phyloP scores from a whole-genome alignment of 2,329 filamentous ascomycete species.

The Ophiostoma sp. region DNA sequence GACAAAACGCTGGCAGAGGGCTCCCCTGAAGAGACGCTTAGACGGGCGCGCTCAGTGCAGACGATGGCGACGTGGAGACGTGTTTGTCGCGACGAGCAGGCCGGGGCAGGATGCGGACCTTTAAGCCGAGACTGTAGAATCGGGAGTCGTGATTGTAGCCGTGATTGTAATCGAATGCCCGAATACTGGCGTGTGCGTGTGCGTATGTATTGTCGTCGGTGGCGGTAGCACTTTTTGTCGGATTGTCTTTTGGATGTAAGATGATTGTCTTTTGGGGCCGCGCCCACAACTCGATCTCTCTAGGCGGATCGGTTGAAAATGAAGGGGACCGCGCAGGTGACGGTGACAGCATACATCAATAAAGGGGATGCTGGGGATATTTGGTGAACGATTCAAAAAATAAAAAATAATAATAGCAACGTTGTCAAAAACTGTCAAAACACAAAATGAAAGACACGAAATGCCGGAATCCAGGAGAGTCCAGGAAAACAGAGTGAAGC shows the following conservation, averaged over 20 bases:
- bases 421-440: background rate
- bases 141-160: background rate
- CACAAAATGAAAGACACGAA: slow-evolving; percentile 6
- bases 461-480: background rate
- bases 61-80: slow-evolving; percentile 12
- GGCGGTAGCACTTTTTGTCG: slow-evolving; percentile 20
- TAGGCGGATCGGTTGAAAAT: slow-evolving; percentile 25
- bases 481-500: background rate
- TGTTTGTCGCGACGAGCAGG: background rate
- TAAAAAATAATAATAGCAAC: background rate
- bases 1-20: slow-evolving; percentile 13
- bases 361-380: slow-evolving; percentile 9
- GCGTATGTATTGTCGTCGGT: slow-evolving; percentile 3
- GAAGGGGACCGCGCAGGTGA: slow-evolving; percentile 25
- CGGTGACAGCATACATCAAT: slow-evolving; percentile 27
- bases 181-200: background rate
- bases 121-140: background rate
- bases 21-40: background rate
- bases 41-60: slow-evolving; percentile 2
- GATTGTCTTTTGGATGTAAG: slow-evolving; percentile 13
- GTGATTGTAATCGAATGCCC: background rate
- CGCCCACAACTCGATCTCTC: slow-evolving; percentile 27
- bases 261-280: slow-evolving; percentile 22
- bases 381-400: background rate
- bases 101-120: background rate